These are phyloP conservation scores for Styphnolobium japonicum DNA, from an alignment of 306 rosid species.

Conservation along the genomic window DNA sequence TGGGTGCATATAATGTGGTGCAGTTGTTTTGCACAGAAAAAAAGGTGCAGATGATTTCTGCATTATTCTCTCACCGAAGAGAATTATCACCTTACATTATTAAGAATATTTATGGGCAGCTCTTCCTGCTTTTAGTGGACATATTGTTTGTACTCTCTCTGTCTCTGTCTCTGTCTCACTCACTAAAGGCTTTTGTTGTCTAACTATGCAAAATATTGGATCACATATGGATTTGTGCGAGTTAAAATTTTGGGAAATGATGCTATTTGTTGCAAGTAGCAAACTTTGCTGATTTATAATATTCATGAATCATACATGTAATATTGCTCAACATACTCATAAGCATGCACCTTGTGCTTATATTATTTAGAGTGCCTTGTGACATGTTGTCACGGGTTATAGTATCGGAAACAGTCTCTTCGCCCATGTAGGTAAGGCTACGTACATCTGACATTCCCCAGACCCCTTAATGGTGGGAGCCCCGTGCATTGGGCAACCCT, in stretches of 20 bases:
- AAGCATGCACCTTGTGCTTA: not conserved
- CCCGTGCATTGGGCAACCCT: not conserved
- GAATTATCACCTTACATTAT: not conserved
- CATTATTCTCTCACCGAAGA: not conserved
- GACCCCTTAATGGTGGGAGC: not conserved
- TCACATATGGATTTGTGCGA: not conserved
- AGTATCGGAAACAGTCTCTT: not conserved
- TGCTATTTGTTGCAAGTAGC: not conserved
- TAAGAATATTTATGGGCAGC: not conserved
- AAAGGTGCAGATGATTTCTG: not conserved
- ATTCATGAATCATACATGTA: not conserved
- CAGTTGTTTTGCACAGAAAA: not conserved
- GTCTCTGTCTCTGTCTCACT: too few relatives aligned
- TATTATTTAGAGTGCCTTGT: not conserved
- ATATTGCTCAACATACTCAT: not conserved
- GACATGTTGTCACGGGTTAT: not conserved
- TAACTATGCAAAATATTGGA: not conserved
- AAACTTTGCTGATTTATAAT: not conserved
- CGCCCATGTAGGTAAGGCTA: not conserved
- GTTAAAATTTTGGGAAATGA: constrained; percentile 5
- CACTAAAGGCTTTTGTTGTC: not conserved
- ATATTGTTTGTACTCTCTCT: not conserved
- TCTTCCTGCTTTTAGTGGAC: not conserved
- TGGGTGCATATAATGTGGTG: not conserved
- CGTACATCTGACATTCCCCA: not conserved